These are phyloP conservation scores for Coemansia sp. DNA, from an alignment of 192 early-diverging fungal species.

Conservation along the genomic window DNA sequence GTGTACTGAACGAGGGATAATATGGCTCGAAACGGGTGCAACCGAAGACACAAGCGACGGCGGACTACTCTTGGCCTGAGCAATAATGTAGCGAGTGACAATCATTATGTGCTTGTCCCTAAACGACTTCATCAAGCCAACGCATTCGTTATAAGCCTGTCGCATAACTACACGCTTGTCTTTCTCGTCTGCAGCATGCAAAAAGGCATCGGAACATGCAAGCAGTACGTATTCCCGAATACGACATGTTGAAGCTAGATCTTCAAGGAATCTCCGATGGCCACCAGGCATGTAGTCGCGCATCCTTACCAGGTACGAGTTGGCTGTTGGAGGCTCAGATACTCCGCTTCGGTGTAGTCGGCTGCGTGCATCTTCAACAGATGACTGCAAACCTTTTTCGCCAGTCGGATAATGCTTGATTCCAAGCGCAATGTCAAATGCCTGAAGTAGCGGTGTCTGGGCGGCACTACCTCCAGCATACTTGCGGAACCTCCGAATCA, in stretches of 20 bases:
- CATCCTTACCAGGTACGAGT: constrained; percentile 85
- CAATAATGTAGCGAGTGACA: constrained; percentile 85
- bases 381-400: constrained; percentile 36
- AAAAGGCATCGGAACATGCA: constrained; percentile 31
- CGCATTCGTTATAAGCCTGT: constrained; percentile 76
- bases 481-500: constrained; percentile 62
- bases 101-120: constrained; percentile 91
- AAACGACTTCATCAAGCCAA: constrained; percentile 81
- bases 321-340: constrained; percentile 45
- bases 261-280: constrained; percentile 83
- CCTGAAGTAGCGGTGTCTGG: constrained; percentile 90
- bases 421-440: constrained; percentile 83
- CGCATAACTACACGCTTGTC: constrained; percentile 49
- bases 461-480: constrained; percentile 93
- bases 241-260: constrained; percentile 62
- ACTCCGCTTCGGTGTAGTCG: constrained; percentile 23
- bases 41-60: constrained; percentile 54
- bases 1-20: constrained; percentile 17
- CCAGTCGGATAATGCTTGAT: constrained; percentile 84
- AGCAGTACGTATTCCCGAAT: constrained; percentile 66
- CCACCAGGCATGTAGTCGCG: constrained; percentile 88
- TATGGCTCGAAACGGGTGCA: constrained; percentile 20
- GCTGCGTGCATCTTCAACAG: constrained; percentile 28
- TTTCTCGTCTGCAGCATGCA: constrained; percentile 14
- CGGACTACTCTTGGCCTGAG: constrained; percentile 71